Evolutionary conservation across 805 yeast genomes (phyloP), one percentile per base, ranked within the genome.

Genomic region (Saccharomyces jurei): DNA sequence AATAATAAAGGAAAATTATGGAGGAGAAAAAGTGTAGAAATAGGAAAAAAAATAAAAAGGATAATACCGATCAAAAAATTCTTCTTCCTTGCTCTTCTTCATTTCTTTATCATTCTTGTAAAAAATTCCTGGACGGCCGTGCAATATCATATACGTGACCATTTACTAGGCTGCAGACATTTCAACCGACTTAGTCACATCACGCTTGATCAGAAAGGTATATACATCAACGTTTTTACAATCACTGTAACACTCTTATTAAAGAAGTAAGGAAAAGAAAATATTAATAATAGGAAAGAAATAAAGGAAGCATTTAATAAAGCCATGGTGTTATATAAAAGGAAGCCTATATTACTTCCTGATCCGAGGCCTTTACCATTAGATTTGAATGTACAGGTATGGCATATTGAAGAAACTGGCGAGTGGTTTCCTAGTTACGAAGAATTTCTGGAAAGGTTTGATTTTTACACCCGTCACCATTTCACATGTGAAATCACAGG

Each of bases 401-500:
- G 90, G 89, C 76, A 75, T 61, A 90, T 92, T 51, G 82, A 86
- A 10, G 84, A 84, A 60, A 94, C 98, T 1, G 84, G 84, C 52
- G 99, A 92, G 74, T 92, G 95, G 89, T 94, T 90, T 68, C 61
- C 74, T 13, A 74, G 76, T 5, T 92, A 94, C 68, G 88, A 86
- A 52, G 89, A 84, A 9, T 92, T 89, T 63, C 73, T 94, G 50
- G 72, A 72, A 25, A 73, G 92, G 53, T 71, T 87, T 75, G 89
- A 87, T 67, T 87, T 85, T 70, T 87, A 87, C 68, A 78, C 78
- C 56, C 77, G 80, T 51, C 83, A 82, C 60, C 87, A 89, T 68
- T 94, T 94, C 71, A 94, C 90, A 11, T 94, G 98, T 73, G 99
- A 94, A 71, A 86, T 92, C 50, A 89, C 97, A 0, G 99, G 99